Base-by-base conservation (phyloP, 345 rosid genomes). In the Hibiscus trionum region DNA sequence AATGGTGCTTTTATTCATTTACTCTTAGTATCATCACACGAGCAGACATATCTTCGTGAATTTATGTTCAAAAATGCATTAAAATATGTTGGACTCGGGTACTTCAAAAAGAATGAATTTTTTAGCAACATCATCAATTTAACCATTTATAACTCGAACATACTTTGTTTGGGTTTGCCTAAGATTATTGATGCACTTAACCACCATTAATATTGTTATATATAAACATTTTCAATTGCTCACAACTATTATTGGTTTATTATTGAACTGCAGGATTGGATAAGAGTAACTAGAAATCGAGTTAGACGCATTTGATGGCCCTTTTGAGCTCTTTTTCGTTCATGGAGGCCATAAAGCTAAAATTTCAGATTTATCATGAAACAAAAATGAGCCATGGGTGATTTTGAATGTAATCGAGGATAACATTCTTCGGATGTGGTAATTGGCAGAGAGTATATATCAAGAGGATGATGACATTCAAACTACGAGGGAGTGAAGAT, bases 341-440 rank as follows among this genome's bases (percentile, higher is more conserved):
- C 97, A 88, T 59, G 97, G 93, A 59, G 97, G 97, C 42, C 97
- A 88, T 81, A 86, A 84, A 76, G 89, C 88, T 4, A 88, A 85
- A 82, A 87, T 93, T 68, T 85, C 93, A 11, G 97, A 91, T 70
- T 90, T 93, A 75, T 84, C 97, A 31, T 87, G 93, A 91, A 90
- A 91, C 87, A 83, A 82, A 39, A 84, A 80, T 66, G 87, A 86
- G 77, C 86, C 88, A 0, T 84, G 95, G 95, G 85, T 87, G 72
- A 86, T 94, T 63, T 75, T 96, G 56, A 94, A 91, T 39, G 95
- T 86, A 42, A 91, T 4, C 33, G 33, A 31, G 33, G 33, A 31
- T 31, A 31, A 31, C 33, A 31, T 3, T 31, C 33, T 31, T 31
- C 3, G 2, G 33, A 4, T 31, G 33, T 31, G 33, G 33, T 0